phyloP scores from a whole-genome alignment of 75 land plant genomes.

The Picea sitchensis region DNA sequence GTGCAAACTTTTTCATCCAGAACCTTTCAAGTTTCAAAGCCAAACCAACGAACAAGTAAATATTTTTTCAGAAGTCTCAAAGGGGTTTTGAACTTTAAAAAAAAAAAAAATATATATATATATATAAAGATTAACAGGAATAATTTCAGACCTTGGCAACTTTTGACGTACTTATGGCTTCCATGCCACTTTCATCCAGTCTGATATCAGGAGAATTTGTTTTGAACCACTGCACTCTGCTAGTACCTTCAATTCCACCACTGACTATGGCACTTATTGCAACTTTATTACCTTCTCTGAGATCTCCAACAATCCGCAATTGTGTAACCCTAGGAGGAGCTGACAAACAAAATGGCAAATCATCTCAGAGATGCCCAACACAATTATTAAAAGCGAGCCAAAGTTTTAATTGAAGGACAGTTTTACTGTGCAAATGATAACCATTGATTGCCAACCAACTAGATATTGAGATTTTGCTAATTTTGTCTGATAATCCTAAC shows the following conservation, averaged over 20 bases:
- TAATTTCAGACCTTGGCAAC: slow-evolving; percentile 67
- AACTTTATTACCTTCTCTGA: slow-evolving; percentile 85
- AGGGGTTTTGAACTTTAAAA: not conserved
- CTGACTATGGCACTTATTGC: slow-evolving; percentile 71
- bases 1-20: not conserved
- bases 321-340: slow-evolving; percentile 85
- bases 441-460: not conserved
- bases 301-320: slow-evolving; percentile 80
- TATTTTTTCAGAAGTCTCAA: not conserved
- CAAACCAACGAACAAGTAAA: not conserved
- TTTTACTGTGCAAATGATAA: not conserved
- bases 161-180: slow-evolving; percentile 83
- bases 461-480: not conserved
- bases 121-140: not conserved
- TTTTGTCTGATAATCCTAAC: too few species aligned
- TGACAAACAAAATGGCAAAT: slow-evolving; percentile 13
- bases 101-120: too few species aligned
- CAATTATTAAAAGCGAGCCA: not conserved
- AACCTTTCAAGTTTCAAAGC: not conserved
- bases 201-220: slow-evolving; percentile 35
- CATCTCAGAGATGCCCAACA: not conserved
- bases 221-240: slow-evolving; percentile 98
- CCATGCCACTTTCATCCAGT: slow-evolving; percentile 54
- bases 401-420: not conserved
- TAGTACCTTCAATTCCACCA: slow-evolving; percentile 92